Evolutionary conservation across 768 basidiomycete genomes (phyloP).

Genomic region (Dioszegia hungarica): DNA sequence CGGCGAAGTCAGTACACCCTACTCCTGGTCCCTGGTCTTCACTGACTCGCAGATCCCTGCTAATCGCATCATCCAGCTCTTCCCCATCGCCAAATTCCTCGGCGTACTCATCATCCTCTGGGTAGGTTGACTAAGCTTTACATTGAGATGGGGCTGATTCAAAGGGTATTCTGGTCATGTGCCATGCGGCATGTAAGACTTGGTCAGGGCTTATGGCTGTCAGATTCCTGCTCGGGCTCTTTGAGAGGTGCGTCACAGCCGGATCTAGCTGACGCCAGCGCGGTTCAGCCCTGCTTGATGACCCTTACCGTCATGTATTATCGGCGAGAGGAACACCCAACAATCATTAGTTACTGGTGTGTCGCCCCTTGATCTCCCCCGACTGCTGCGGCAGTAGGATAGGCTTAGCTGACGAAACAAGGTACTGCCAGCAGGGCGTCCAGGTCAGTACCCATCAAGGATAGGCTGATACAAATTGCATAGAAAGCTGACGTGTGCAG

Average conservation of each 20-base stretch:
- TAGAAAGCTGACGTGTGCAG: not conserved
- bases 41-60: conserved; percentile 35
- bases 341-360: conserved; percentile 16
- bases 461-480: not conserved
- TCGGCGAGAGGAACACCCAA: conserved; percentile 55
- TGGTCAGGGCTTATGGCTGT: conserved; percentile 52
- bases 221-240: conserved; percentile 50
- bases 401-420: conserved; percentile 7
- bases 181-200: conserved; percentile 54
- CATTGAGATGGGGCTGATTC: conserved; percentile 10
- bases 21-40: conserved; percentile 10
- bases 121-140: too few species aligned
- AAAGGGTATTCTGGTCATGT: conserved; percentile 56
- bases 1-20: conserved; percentile 18
- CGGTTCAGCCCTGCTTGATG: conserved; percentile 28
- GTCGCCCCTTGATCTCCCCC: not conserved
- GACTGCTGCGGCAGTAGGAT: not conserved
- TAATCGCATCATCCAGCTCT: conserved; percentile 51
- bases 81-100: conserved; percentile 57
- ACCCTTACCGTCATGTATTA: conserved; percentile 54
- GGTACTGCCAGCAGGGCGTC: conserved; percentile 32
- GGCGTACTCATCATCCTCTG: conserved; percentile 50
- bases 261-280: conserved; percentile 5
- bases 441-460: conserved; percentile 5
- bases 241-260: conserved; percentile 13